Percentiles rank a stretch among this genome's conserved stretches.
Conservation (phyloP, 345 rosid species). For the Noccaea bulbosa region DNA sequence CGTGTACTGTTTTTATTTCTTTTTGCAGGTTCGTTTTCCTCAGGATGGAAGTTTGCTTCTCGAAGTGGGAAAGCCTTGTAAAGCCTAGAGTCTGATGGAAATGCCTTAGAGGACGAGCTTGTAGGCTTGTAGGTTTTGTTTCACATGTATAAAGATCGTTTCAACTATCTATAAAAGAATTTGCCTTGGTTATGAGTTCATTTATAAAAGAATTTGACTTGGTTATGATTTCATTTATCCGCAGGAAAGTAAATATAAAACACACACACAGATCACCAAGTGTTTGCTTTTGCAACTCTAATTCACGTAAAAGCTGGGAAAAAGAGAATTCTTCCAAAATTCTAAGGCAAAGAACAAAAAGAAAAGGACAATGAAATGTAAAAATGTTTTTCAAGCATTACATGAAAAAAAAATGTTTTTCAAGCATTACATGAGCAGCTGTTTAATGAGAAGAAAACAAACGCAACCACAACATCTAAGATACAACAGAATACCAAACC, state of each 20-base stretch:
- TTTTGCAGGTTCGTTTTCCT: no score
- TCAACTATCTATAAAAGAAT: constrained; percentile 1
- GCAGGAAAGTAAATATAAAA: not conserved
- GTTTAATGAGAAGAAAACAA: not conserved
- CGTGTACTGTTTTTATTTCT: not conserved
- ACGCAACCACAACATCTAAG: not conserved
- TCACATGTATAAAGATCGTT: not conserved
- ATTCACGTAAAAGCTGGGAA: no score
- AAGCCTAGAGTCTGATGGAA: not conserved
- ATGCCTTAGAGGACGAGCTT: not conserved
- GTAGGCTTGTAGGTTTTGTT: not conserved
- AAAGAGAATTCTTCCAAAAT: no score
- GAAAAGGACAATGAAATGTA: not conserved
- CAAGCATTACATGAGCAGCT: not conserved
- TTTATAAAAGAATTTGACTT: no score
- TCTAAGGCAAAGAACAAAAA: not conserved
- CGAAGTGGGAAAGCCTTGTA: no score
- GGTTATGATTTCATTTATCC: no score
- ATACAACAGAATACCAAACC: not conserved
- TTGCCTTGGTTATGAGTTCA: not conserved
- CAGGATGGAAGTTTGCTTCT: no score
- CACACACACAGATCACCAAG: no score
- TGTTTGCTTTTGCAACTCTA: no score
- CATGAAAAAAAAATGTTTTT: not conserved
- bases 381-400: not conserved